Base-by-base conservation (phyloP, 1,284 basidiomycete genomes). In the Cystobasidium pallidum region DNA sequence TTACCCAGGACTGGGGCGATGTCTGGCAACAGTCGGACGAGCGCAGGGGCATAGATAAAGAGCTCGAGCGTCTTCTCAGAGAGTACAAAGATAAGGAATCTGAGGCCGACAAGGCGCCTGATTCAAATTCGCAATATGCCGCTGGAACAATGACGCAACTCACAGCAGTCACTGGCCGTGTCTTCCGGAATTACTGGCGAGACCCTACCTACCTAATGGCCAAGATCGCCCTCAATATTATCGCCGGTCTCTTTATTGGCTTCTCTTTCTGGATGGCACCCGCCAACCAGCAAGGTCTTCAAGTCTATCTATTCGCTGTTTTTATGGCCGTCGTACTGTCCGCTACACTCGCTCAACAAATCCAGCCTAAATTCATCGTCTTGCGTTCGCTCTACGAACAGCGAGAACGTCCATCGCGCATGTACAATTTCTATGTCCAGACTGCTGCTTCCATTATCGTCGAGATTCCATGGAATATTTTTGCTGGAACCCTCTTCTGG, bases 381-480 rank as follows among this genome's bases (percentile, higher is more conserved):
- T 82, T 84, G 78, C 81, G 84, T 70, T 81, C 83, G 59, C 83
- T 91, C 15, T 91, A 89, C 80, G 88, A 91, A 78, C 86, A 86
- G 15, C 86, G 90, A 45, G 90, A 91, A 80, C 85, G 87, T 0
- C 84, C 88, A 0, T 89, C 88, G 75, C 86, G 88, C 77, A 91
- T 90, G 79, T 94, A 93, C 82, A 86, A 86, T 62, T 94, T 92
- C 92, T 30, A 87, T 7, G 87, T 89, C 0, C 85, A 92, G 54
- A 77, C 82, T 45, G 66, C 78, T 58, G 61, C 77, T n/a, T 81
- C 81, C 75, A 80, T 84, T 51, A 51, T 84, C 17, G 82, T 81
- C 65, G 81, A 82, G 76, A 66, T 81, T 4, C 77, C 78, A 3
- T 80, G 77, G 30, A 41, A 62, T n/a, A n/a, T 68, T 17, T n/a